Evolutionary conservation across 106 monocot genomes (phyloP).

Genomic region (Agapanthus africanus): DNA sequence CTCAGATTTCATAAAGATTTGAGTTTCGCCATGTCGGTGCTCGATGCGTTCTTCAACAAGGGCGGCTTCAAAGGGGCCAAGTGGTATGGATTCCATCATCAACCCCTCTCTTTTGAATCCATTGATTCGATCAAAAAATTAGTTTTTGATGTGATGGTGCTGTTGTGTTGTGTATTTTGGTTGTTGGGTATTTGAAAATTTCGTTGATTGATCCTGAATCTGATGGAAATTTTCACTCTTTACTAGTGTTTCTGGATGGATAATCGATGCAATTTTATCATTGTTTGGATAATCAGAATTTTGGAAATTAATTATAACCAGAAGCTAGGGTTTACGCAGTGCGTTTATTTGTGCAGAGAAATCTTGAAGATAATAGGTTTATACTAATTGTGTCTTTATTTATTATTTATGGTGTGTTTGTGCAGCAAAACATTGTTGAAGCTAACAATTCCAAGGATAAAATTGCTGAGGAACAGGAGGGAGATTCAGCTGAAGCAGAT

Average conservation of each 20-base stretch:
- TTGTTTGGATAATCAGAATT: too few species aligned
- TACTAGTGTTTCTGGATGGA: too few species aligned
- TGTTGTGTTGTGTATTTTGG: not conserved
- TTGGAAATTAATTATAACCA: too few species aligned
- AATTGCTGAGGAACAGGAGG: constrained; percentile 81
- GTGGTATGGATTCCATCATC: constrained; percentile 32
- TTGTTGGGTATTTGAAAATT: not conserved
- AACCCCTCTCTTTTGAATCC: not conserved
- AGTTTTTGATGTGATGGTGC: not conserved
- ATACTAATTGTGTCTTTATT: not conserved
- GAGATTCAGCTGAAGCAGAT: constrained; percentile 93
- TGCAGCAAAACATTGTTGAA: constrained; percentile 93
- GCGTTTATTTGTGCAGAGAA: too few species aligned
- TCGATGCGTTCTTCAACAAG: constrained; percentile 85
- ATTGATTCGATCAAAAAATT: not conserved
- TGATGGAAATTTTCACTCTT: too few species aligned
- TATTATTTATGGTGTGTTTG: too few species aligned
- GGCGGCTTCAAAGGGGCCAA: constrained; percentile 67
- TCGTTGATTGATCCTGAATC: too few species aligned
- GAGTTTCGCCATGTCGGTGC: constrained; percentile 50
- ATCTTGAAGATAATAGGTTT: too few species aligned
- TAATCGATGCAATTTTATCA: too few species aligned
- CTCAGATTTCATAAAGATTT: not conserved
- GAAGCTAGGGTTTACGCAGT: too few species aligned
- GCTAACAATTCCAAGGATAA: constrained; percentile 93